Evolutionary conservation across 148 eudicot species (phyloP), one percentile per base, ranked within the genome.

Genomic region (Vaccinium darrowii): DNA sequence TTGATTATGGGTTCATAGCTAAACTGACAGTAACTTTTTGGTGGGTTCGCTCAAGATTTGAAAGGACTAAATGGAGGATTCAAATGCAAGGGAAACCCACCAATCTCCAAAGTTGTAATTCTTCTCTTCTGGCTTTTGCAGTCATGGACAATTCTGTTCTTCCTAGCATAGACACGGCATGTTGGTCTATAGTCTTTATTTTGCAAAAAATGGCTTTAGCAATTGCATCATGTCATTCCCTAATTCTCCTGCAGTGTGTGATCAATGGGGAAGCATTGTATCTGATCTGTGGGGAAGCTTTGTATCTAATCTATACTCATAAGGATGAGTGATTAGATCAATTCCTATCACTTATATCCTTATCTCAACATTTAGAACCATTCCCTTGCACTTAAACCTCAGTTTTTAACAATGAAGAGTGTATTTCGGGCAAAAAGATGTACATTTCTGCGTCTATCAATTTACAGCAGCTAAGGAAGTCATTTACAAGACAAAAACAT

Each of bases 1-100:
- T 16, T 23, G 50, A 63, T 3, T 4, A 11, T 36, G 27, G 33
- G 15, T 39, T 11, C 76, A 71, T 39, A 58, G 25, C 56, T 15
- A 18, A 57, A 36, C 69, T 50, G 23, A 72, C 16, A 13, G n/a
- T 53, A 77, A 54, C 1, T 54, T 63, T 82, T 71, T 23, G 69
- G 79, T 69, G 77, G 58, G 33, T 25, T 65, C 78, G 65, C 19
- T 92, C 89, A 65, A 97, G 99, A 80, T 84, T 87, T 97, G 76
- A 94, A 88, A 92, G 89, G 89, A 88, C 76, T 94, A 56, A 88
- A 86, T 30, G 89, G 85, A 84, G 91, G 90, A 27, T 91, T 97
- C 81, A 87, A 84, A 53, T 88, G 82, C 65, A 88, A n/a, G 39
- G 51, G 23, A 73, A 73, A 39, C 51, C 54, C 83, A 30, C 33